Conservation (phyloP, 2,329 filamentous ascomycete genomes). For the Penicillium griseofulvum region DNA sequence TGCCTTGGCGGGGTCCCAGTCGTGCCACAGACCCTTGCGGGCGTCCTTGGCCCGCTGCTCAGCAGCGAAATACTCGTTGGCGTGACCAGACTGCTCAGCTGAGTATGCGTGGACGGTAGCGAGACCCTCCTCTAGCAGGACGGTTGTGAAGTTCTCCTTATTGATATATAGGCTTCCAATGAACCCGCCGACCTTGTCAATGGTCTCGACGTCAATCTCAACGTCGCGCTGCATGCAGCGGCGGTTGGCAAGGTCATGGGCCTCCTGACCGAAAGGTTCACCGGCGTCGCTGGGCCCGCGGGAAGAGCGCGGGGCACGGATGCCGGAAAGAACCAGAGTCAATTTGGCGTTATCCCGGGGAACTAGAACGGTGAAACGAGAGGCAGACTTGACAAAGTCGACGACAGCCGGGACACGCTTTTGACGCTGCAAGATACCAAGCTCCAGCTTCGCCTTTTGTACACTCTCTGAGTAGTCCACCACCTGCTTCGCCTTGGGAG, state of each 20-base stretch:
- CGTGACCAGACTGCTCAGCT: constrained; percentile 90
- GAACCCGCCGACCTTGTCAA: constrained; percentile 96
- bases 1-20: constrained; percentile 90
- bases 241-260: constrained; percentile 83
- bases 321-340: constrained; percentile 89
- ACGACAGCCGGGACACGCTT: constrained; percentile 91
- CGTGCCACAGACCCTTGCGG: constrained; percentile 84
- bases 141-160: constrained; percentile 92
- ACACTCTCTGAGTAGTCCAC: constrained; percentile 87
- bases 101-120: constrained; percentile 92
- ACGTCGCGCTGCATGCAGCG: constrained; percentile 92
- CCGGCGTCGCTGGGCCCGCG: constrained; percentile 75
- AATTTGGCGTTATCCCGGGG: constrained; percentile 92
- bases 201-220: constrained; percentile 90
- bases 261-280: constrained; percentile 94
- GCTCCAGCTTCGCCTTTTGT: constrained; percentile 93
- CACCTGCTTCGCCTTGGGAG: constrained; percentile 77
- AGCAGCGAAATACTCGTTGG: constrained; percentile 79
- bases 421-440: constrained; percentile 82
- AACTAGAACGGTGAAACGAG: constrained; percentile 86
- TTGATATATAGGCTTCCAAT: constrained; percentile 92
- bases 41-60: constrained; percentile 87
- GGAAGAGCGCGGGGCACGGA: constrained; percentile 84
- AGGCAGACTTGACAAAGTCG: constrained; percentile 97
- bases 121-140: constrained; percentile 88